Conservation (phyloP, 495 filamentous ascomycete species). For the Delitschia confertaspora region DNA sequence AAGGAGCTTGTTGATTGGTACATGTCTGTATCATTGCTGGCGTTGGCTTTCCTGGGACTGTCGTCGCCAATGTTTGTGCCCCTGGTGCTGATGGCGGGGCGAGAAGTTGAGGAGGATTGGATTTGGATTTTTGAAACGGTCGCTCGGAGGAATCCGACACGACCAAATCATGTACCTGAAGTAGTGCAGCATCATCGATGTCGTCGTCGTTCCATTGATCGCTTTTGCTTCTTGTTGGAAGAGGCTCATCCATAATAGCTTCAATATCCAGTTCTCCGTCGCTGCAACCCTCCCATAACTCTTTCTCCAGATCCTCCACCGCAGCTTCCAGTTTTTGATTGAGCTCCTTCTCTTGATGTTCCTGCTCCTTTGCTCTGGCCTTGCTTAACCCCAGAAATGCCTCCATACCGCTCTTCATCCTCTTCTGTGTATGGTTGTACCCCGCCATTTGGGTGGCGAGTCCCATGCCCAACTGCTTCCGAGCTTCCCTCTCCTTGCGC, state of each 20-base stretch:
- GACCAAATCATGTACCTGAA: slow-evolving; percentile 8
- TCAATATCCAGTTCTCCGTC: slow-evolving; percentile 19
- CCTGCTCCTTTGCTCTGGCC: neutral
- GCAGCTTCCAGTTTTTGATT: slow-evolving; percentile 3
- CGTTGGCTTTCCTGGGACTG: too few species aligned
- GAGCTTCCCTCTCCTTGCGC: slow-evolving; percentile 15
- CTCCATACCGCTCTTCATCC: slow-evolving; percentile 28
- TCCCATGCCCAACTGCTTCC: slow-evolving; percentile 22
- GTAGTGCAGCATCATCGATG: slow-evolving; percentile 18
- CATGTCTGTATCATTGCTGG: too few species aligned
- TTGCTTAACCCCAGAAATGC: slow-evolving; percentile 20
- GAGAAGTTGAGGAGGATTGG: neutral
- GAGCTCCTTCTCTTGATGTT: slow-evolving; percentile 5
- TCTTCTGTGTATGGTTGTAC: slow-evolving; percentile 25
- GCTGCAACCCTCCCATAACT: too few species aligned
- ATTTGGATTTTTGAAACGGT: slow-evolving; percentile 1
- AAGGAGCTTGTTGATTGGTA: too few species aligned
- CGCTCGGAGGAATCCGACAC: slow-evolving; percentile 20
- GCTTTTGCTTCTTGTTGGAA: too few species aligned
- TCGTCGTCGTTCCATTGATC: slow-evolving; percentile 8
- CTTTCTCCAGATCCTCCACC: slow-evolving; percentile 13
- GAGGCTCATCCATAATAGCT: neutral
- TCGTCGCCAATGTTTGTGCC: too few species aligned
- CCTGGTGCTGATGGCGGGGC: too few species aligned
- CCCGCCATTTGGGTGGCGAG: slow-evolving; percentile 29